Evolutionary conservation across 1,139 yeast genomes (phyloP), one percentile per base, ranked within the genome.

Genomic region (Geotrichum armillariae): DNA sequence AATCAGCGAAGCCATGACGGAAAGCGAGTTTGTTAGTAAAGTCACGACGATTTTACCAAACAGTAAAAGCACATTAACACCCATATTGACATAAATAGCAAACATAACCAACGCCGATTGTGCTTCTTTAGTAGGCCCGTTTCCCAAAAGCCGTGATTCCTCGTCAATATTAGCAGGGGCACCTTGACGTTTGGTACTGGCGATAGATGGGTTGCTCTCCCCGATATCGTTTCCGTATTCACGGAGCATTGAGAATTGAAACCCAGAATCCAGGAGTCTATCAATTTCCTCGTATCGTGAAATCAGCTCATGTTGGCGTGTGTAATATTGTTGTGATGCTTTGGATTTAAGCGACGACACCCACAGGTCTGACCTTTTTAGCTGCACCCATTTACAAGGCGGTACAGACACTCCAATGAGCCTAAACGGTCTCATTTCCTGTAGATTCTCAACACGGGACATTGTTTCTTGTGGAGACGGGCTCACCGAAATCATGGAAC

Each of bases 1-100:
- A 36, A 86, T 84, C 56, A 86, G 75, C 1, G 94, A 85, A 0
- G 95, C 95, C 46, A 85, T 73, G 46, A 86, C 80, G 3, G 94
- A 84, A 58, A 86, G 77, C 8, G 94, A 86, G 60, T 73, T 76
- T 1, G 93, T 83, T 59, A 82, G 67, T 16, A 80, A 58, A 0
- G 84, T 80, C n/a, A 84, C 90, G 9, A 76, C 69, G 2, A 76
- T 57, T 59, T 86, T 86, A 1, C 89, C 93, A 2, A 76, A 51
- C 46, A 86, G 70, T 50, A 86, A 68, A 1, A 83, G 52, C 27
- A 84, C 69, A 64, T 86, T 86, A 48, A 85, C 70, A 29, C 72
- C 67, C 61, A 85, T 82, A 57, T 85, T 86, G 46, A 85, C 77
- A 60, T 80, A 65, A 42, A 86, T 84, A 36, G 93, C 91, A 47